phyloP scores from a whole-genome alignment of 805 yeast species.

The Metschnikowia noctiluminum region DNA sequence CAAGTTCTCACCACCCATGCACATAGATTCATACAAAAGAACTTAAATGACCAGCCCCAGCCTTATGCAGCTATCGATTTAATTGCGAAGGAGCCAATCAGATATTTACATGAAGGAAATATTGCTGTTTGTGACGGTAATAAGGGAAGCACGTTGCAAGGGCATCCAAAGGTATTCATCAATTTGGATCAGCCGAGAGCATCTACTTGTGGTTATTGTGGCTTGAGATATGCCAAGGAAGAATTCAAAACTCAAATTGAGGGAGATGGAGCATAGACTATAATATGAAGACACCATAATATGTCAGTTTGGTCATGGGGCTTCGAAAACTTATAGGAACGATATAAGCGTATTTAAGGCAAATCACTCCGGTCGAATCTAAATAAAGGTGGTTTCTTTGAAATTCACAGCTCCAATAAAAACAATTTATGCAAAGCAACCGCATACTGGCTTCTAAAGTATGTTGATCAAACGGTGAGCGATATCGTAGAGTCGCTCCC shows the following conservation, averaged over 20 bases:
- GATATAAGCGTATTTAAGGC: no score
- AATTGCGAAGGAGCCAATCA: slow-evolving; percentile 69
- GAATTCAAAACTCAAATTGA: slow-evolving; percentile 44
- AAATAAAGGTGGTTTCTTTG: no score
- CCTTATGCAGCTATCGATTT: slow-evolving; percentile 84
- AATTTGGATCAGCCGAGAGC: slow-evolving; percentile 75
- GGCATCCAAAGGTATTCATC: slow-evolving; percentile 81
- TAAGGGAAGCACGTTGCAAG: slow-evolving; percentile 61
- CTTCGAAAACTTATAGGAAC: no score
- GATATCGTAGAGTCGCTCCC: no score
- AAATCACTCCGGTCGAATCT: no score
- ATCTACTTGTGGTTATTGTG: slow-evolving; percentile 79
- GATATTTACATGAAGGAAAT: slow-evolving; percentile 50
- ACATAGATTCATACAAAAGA: slow-evolving; percentile 64
- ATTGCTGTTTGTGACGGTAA: slow-evolving; percentile 85
- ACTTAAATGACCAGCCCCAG: slow-evolving; percentile 65
- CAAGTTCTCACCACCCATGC: slow-evolving; percentile 54
- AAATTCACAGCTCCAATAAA: no score
- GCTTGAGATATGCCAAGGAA: slow-evolving; percentile 59
- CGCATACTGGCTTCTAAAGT: no score
- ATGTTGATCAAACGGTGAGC: no score
- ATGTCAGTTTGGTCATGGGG: no score
- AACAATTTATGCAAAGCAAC: no score
- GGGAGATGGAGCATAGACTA: not conserved
- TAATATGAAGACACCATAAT: no score